phyloP scores from a whole-genome alignment of 2,329 filamentous ascomycete species.

The Fusarium continuum region DNA sequence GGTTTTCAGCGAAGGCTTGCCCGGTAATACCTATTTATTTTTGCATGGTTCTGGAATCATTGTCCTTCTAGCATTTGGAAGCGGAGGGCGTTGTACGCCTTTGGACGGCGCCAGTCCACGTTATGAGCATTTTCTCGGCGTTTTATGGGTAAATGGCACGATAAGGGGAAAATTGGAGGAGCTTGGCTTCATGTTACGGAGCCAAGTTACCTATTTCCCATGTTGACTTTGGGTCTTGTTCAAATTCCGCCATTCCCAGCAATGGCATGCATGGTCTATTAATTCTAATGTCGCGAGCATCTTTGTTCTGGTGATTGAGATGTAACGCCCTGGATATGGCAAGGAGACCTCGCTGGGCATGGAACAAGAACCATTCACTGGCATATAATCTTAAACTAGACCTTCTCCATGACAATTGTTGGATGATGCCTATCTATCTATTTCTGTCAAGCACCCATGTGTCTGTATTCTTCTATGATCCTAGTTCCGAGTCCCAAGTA shows the following conservation, averaged over 20 bases:
- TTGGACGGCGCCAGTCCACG: slow-evolving; percentile 20
- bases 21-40: slow-evolving; percentile 38
- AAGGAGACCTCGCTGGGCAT: slow-evolving; percentile 7
- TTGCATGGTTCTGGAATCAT: slow-evolving; percentile 42
- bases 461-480: slow-evolving; percentile 4
- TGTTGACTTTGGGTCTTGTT: slow-evolving; percentile 24
- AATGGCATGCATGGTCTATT: slow-evolving; percentile 23
- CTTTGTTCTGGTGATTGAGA: slow-evolving; percentile 12
- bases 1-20: slow-evolving; percentile 28
- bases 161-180: slow-evolving; percentile 13
- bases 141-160: slow-evolving; percentile 40
- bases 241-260: slow-evolving; percentile 10
- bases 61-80: slow-evolving; percentile 12
- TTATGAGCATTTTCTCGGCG: slow-evolving; percentile 42
- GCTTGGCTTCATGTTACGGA: slow-evolving; percentile 8
- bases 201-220: slow-evolving; percentile 1
- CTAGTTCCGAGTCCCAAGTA: neutral
- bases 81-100: slow-evolving; percentile 18
- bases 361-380: slow-evolving; percentile 20
- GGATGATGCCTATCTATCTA: neutral
- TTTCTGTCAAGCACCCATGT: neutral
- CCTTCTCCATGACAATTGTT: slow-evolving; percentile 6
- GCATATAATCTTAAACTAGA: slow-evolving; percentile 32
- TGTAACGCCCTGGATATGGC: slow-evolving; percentile 20
- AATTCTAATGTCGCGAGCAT: slow-evolving; percentile 26